Base-by-base conservation (phyloP, 257 asterid genomes). In the Cynanchum wilfordii region DNA sequence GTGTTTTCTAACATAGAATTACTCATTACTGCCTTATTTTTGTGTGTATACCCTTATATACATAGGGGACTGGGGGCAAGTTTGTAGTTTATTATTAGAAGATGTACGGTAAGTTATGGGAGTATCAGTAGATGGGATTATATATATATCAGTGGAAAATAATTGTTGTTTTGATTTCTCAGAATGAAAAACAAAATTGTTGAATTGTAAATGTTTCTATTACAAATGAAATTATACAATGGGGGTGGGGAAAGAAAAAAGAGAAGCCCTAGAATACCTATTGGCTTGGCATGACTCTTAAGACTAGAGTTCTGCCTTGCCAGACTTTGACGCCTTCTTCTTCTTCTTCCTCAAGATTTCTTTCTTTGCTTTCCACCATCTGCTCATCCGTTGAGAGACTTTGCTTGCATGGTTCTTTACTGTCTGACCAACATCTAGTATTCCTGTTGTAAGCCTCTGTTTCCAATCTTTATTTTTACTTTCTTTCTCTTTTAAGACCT, bases 321-420 rank as follows among this genome's bases (percentile, higher is more conserved):
- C 67, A 15, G 87, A 68, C 78, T 84, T 79, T 0, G 89, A 85
- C 59, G 80, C 74, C 77, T 80, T 82, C 78, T 80, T 82, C 75
- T 77, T 82, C 77, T 80, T 82, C 76, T 79, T 80, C 75, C 79
- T 73, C 78, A 75, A 64, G 71, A 70, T 77, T 38, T 79, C 78
- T 72, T 84, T 86, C 82, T 71, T 83, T 73, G 83, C 76, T 75
- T 75, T 84, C 98, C 96, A 88, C 97, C 96, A 92, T 76, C 74
- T 83, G 71, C 85, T 76, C 55, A 89, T 25, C 70, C 76, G 74
- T 36, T 77, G 68, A 29, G 96, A 89, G 73, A 82, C 86, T 65
- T 77, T 86, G 73, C 73, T 72, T 10, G 85, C 85, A 17, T 84
- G 90, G 33, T 33, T 75, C 79, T 86, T 90, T 79, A 90, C 64